These are phyloP conservation scores for Akanthomyces dipterigenus DNA, from an alignment of 2,329 filamentous ascomycete species.

Conservation along the genomic window DNA sequence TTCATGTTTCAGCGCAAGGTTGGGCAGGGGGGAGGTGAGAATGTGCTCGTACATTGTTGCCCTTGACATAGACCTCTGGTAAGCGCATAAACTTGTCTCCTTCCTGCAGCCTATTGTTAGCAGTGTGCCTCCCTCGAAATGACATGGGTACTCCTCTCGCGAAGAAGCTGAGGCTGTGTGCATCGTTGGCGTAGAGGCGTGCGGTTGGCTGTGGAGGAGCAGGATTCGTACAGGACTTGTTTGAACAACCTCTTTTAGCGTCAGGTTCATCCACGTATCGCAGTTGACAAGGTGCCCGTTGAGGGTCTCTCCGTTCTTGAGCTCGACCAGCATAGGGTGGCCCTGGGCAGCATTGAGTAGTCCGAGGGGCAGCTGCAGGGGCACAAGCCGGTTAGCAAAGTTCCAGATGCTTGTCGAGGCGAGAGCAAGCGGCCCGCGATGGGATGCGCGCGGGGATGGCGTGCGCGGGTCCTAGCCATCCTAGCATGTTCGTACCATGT, in stretches of 20 bases:
- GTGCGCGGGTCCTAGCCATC: neutral
- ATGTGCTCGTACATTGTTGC: slow-evolving; percentile 75
- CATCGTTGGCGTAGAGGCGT: neutral
- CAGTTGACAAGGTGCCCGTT: slow-evolving; percentile 95
- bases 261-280: slow-evolving; percentile 99
- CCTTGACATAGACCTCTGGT: slow-evolving; percentile 91
- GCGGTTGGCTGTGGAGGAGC: neutral
- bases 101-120: slow-evolving; percentile 46
- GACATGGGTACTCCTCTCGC: neutral
- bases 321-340: slow-evolving; percentile 95
- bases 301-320: slow-evolving; percentile 95
- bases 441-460: neutral
- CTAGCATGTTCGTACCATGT: neutral
- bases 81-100: slow-evolving; percentile 90
- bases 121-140: neutral
- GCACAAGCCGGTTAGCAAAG: slow-evolving; percentile 19
- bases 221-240: slow-evolving; percentile 63
- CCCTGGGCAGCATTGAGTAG: slow-evolving; percentile 93
- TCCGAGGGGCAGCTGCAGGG: slow-evolving; percentile 59
- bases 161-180: neutral
- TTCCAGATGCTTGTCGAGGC: neutral
- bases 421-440: neutral
- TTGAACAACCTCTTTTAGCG: slow-evolving; percentile 92
- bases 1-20: neutral
- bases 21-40: neutral